Evolutionary conservation across 2,329 filamentous ascomycete genomes (phyloP), one percentile per base, ranked within the genome.

Genomic region (Fusarium newnesense): DNA sequence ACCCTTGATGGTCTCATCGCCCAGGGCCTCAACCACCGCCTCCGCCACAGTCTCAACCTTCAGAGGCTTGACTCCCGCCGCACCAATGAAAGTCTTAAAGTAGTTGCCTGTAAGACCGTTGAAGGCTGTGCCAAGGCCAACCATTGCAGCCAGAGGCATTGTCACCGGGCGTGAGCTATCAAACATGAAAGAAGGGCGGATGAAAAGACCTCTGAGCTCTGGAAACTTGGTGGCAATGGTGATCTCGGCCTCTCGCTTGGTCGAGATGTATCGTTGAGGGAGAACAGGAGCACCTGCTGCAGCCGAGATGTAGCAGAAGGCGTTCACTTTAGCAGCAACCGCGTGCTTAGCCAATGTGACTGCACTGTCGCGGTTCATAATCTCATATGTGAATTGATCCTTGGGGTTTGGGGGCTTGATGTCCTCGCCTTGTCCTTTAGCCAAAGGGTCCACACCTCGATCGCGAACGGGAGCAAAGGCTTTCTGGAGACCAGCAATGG

Each of bases 331-430:
- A 67, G 90, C 89, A 39, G 84, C 84, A 32, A 88, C 87, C 4
- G 95, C 91, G 80, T 96, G 93, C 78, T 92, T 90, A 19, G 96
- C 96, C 19, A 98, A 87, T 61, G 92, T 89, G 69, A 98, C 90
- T 53, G 96, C 96, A 84, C 86, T 90, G 84, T 98, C 96, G 64
- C 96, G 90, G 84, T 99, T 99, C 94, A 99, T 98, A 69, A 95
- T 87, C 85, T 98, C 96, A 85, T 99, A 99, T 24, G 96, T 98
- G 77, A 97, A 87, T 83, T 96, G 93, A 32, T 91, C 91, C 75
- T 91, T 90, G 50, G 85, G 88, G 81, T 93, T 91, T 59, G 90
- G 86, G 2, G 91, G 88, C 74, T 88, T 87, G 74, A 95, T 87
- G 69, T 89, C 87, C 70, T 89, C 88, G 54, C 87, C 89, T 46